Evolutionary conservation across 805 yeast genomes (phyloP), one percentile per base, ranked within the genome.

Genomic region (Candida andamanensis): DNA sequence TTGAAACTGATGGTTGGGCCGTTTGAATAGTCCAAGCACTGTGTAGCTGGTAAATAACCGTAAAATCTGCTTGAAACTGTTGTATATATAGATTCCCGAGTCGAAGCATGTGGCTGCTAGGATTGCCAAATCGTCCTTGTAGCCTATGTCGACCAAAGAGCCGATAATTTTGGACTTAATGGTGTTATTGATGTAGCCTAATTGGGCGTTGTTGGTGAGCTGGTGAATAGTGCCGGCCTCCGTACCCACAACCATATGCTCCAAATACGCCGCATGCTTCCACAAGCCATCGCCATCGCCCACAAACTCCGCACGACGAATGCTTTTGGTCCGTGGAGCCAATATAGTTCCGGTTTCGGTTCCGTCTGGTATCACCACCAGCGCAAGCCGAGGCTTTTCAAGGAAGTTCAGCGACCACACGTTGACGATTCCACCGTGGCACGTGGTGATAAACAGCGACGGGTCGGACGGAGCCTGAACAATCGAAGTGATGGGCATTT

Each of bases 321-420:
- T 34, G 11, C 32, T n/a, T 22, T 19, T 33, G 10, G 10, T 19
- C 22, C 11, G 8, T 8, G 22, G 22, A 19, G 22, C 8, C 11
- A 19, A 11, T 19, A 19, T 19, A 19, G 22, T 8, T 19, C 11
- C 22, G 10, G 8, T 8, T 19, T 21, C 37, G 21, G 10, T 15
- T 6, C 18, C 28, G 28, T 17, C 24, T 26, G 11, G 33, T 4
- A 41, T 5, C 2, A 12, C 16, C 4, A 41, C 11, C 1, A 37
- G 18, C n/a, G 29, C 30, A 16, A 24, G 25, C 30, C 42, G 46
- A 2, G 67, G 67, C 6, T 50, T 30, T 15, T 54, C 61, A 13
- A 60, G 40, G 17, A 60, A 38, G 33, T 50, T 60, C 9, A 54
- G 39, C 3, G 66, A 58, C 67, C 67, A 60, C 3, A 47, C 34